Base-by-base conservation (phyloP, 1,139 yeast genomes). In the Zygosaccharomyces pseudobailii region DNA sequence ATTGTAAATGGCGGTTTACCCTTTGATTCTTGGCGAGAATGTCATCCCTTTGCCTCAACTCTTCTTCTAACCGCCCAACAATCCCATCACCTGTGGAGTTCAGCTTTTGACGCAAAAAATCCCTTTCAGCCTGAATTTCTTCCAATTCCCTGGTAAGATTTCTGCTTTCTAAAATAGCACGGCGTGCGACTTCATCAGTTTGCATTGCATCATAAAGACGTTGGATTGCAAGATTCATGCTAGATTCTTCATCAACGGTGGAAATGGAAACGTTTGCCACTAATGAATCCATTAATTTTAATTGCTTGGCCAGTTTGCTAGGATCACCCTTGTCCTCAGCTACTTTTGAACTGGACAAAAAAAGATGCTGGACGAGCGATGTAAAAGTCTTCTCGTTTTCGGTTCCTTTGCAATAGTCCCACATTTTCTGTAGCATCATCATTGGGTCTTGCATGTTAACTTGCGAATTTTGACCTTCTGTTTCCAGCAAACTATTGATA, bases 111-210 rank as follows among this genome's bases (percentile, higher is more conserved):
- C 84, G 78, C 69, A 90, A 75, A 40, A 82, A 83, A 58, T 88
- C 96, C 47, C 94, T 76, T 63, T 90, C 97, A 1, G 95, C 94
- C 36, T 80, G 76, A 6, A 95, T 87, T 58, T 85, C 89, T 57
- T 86, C 95, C 0, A 87, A 86, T 36, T 76, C 73, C 57, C 79
- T 82, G 40, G 79, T 78, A 38, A 84, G 76, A 25, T 78, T 82
- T 54, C 82, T 82, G 17, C 84, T 82, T 55, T 90, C 97, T 40
- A 76, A 68, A 46, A 85, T 72, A 0, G 96, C 95, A 49, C 84
- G 76, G 46, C 86, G 74, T 20, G 96, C 96, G 66, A 85, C 86
- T 51, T 89, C 96, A 66, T 92, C 98, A 0, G 96, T 87, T 56
- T 84, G 84, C 66, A 90, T 76, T n/a, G 89, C 78, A 45, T 88